Evolutionary conservation across 2,329 filamentous ascomycete species (phyloP).

Genomic region (Didymosphaeria variabile): DNA sequence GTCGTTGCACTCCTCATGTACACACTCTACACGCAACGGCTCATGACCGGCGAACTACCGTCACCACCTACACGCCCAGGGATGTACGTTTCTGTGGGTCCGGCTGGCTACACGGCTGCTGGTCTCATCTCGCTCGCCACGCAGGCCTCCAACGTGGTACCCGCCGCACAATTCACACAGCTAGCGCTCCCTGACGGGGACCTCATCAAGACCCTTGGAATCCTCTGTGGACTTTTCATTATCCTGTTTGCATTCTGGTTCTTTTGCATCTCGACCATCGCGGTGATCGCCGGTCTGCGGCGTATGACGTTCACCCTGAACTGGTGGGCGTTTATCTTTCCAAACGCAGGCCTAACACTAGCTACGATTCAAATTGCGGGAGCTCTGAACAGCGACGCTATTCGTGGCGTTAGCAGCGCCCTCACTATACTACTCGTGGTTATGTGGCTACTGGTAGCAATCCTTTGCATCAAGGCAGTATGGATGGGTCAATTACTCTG

Average conservation of each 20-base stretch:
- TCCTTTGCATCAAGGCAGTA: slow-evolving; percentile 61
- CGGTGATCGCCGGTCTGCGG: slow-evolving; percentile 49
- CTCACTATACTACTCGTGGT: slow-evolving; percentile 65
- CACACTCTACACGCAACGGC: slow-evolving; percentile 73
- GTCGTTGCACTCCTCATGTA: slow-evolving; percentile 73
- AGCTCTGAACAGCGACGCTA: slow-evolving; percentile 60
- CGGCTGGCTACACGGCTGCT: slow-evolving; percentile 42
- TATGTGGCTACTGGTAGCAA: slow-evolving; percentile 64
- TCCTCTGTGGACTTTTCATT: slow-evolving; percentile 57
- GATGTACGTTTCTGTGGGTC: slow-evolving; percentile 64
- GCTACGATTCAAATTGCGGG: slow-evolving; percentile 66
- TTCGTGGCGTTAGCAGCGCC: slow-evolving; percentile 64
- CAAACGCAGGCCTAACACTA: slow-evolving; percentile 70
- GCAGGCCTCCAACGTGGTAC: slow-evolving; percentile 49
- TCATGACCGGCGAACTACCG: slow-evolving; percentile 69
- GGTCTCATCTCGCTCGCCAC: slow-evolving; percentile 58
- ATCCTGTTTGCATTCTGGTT: slow-evolving; percentile 62
- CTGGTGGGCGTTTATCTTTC: slow-evolving; percentile 72
- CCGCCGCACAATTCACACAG: slow-evolving; percentile 45
- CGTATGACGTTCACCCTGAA: slow-evolving; percentile 51
- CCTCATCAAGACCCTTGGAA: slow-evolving; percentile 54
- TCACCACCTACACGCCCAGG: slow-evolving; percentile 52
- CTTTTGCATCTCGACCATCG: slow-evolving; percentile 55
- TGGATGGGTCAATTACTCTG: slow-evolving; percentile 62
- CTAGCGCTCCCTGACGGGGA: slow-evolving; percentile 45